Percentiles rank a stretch among this genome's conserved stretches.
phyloP scores from a whole-genome alignment of 768 basidiomycete species.

The Boletus bicolor region DNA sequence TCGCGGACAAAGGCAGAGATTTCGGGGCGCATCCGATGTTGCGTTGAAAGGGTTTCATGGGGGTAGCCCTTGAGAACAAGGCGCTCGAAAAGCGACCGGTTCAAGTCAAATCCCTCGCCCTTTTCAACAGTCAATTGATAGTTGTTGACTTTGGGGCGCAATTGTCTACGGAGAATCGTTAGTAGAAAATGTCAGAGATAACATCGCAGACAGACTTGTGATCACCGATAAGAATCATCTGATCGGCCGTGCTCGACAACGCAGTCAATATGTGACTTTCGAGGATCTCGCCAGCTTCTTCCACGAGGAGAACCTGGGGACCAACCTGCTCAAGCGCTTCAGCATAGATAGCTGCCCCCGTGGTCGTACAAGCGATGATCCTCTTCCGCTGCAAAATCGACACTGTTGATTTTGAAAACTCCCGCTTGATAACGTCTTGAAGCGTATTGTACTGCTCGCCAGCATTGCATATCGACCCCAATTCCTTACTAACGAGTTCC shows the following conservation, averaged over 20 bases:
- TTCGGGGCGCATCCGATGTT: conserved; percentile 75
- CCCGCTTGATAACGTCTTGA: conserved; percentile 32
- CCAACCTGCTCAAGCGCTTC: conserved; percentile 26
- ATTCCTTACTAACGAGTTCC: conserved; percentile 31
- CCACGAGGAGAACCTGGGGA: conserved; percentile 57
- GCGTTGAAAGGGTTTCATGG: conserved; percentile 50
- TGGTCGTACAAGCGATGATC: conserved; percentile 68
- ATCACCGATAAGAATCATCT: conserved; percentile 59
- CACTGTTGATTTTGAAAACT: conserved; percentile 32
- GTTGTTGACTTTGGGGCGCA: conserved; percentile 69
- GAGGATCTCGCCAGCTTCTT: conserved; percentile 32
- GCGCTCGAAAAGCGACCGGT: conserved; percentile 47
- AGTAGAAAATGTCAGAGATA: background rate
- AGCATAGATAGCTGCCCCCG: conserved; percentile 60
- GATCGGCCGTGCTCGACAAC: conserved; percentile 41
- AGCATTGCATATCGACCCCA: conserved; percentile 29
- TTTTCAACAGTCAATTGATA: conserved; percentile 65
- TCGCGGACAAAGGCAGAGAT: conserved; percentile 59
- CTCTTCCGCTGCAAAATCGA: conserved; percentile 42
- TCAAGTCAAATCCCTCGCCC: conserved; percentile 64
- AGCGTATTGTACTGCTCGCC: conserved; percentile 36
- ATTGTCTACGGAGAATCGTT: conserved; percentile 41
- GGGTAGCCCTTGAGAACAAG: conserved; percentile 61
- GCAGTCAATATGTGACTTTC: conserved; percentile 66
- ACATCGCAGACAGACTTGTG: conserved; percentile 47